Conservation (phyloP, 192 early-diverging fungal species). For the Ambispora gerdemannii region DNA sequence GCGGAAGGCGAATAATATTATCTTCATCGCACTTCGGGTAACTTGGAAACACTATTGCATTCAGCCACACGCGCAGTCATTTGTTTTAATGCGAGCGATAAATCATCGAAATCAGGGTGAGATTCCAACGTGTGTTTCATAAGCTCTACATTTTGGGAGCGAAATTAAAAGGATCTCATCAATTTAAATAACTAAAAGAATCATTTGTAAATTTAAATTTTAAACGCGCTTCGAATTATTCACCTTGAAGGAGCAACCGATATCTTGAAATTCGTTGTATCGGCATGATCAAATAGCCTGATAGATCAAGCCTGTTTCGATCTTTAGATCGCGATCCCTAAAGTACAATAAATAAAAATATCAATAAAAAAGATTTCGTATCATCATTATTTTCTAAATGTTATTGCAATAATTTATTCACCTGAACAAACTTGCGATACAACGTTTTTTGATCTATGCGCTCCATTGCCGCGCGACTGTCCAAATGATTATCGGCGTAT, state of each 20-base stretch:
- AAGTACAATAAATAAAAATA: not conserved
- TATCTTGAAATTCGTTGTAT: slow-evolving; percentile 81
- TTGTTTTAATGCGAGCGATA: slow-evolving; percentile 34
- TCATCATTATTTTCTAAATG: not conserved
- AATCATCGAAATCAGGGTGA: slow-evolving; percentile 29
- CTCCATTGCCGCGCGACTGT: slow-evolving; percentile 31
- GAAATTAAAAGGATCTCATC: not conserved
- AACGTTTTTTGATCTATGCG: slow-evolving; percentile 32
- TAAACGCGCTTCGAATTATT: not conserved
- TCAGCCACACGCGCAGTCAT: slow-evolving; percentile 28
- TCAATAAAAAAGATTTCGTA: not conserved
- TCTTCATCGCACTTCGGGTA: too few species aligned
- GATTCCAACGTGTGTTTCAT: slow-evolving; percentile 34
- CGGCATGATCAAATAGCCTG: slow-evolving; percentile 73
- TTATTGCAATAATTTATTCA: slow-evolving; percentile 2
- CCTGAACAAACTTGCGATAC: slow-evolving; percentile 38
- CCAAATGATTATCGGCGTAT: slow-evolving; percentile 40
- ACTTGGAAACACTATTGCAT: not conserved
- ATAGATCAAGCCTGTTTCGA: slow-evolving; percentile 57
- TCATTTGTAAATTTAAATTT: not conserved
- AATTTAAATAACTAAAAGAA: not conserved
- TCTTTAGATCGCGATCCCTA: slow-evolving; percentile 41
- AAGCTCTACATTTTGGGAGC: slow-evolving; percentile 33
- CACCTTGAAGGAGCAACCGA: slow-evolving; percentile 59
- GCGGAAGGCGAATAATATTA: too few species aligned